A percentile compares a stretch with the other conserved stretches of the same genome.
Conservation (phyloP, 257 asterid species). For the Nicotiana undulata region DNA sequence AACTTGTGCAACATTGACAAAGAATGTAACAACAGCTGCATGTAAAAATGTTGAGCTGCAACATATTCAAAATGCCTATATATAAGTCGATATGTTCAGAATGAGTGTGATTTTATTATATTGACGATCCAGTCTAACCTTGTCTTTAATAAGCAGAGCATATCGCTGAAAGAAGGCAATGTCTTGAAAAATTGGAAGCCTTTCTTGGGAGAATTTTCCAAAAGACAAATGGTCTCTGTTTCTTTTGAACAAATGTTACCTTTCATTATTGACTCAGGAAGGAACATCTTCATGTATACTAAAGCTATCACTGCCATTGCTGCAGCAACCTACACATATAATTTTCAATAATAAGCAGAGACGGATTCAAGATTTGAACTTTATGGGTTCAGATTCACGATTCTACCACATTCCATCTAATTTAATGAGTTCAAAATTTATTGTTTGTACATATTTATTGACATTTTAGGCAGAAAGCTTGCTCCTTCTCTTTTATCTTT, state of each 20-base stretch:
- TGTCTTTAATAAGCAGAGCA: constrained; percentile 51
- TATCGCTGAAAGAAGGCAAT: constrained; percentile 51
- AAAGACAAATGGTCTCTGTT: constrained; percentile 50
- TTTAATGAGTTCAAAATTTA: too few species aligned
- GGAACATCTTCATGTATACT: constrained; percentile 71
- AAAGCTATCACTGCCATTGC: constrained; percentile 51
- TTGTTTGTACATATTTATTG: too few species aligned
- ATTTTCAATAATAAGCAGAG: background rate
- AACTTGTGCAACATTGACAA: constrained; percentile 61
- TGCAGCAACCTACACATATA: constrained; percentile 56
- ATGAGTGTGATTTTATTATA: too few species aligned
- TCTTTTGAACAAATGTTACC: constrained; percentile 6
- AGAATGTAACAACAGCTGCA: constrained; percentile 72
- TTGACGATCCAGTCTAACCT: constrained; percentile 27
- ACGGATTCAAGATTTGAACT: too few species aligned
- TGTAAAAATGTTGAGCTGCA: constrained; percentile 77
- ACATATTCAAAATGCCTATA: background rate
- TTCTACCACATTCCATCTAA: too few species aligned
- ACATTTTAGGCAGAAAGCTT: too few species aligned
- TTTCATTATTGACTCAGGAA: constrained; percentile 45
- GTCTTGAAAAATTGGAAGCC: constrained; percentile 37
- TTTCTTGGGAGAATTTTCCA: constrained; percentile 50
- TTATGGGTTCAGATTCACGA: too few species aligned
- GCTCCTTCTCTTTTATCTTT: too few species aligned
- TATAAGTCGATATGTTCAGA: background rate